Percentiles rank a stretch among this genome's conserved stretches.
These are phyloP conservation scores for Fusarium sp. DNA, from an alignment of 2,329 filamentous ascomycete species.

Conservation along the genomic window DNA sequence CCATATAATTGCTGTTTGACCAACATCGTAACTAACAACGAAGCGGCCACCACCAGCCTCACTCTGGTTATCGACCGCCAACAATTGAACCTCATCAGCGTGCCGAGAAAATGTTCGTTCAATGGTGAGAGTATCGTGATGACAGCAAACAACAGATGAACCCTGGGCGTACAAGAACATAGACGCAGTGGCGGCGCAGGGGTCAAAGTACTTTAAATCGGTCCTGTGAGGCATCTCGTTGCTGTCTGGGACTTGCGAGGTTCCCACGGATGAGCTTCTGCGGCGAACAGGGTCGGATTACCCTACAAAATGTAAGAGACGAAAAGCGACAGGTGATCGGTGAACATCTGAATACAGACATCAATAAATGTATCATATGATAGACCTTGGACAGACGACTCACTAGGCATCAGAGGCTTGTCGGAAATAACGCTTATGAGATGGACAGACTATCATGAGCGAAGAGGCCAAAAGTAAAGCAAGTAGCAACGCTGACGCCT, in stretches of 20 bases:
- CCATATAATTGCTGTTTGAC: slow-evolving; percentile 95
- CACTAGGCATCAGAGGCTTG: too few relatives aligned
- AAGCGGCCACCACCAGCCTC: slow-evolving; percentile 85
- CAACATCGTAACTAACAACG: slow-evolving; percentile 92
- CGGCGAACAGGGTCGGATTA: too few relatives aligned
- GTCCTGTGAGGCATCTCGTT: slow-evolving; percentile 61
- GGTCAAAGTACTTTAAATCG: slow-evolving; percentile 75
- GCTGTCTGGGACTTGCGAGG: slow-evolving; percentile 63
- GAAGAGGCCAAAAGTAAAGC: too few relatives aligned
- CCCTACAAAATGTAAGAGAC: too few relatives aligned
- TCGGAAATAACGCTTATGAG: too few relatives aligned
- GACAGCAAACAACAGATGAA: slow-evolving; percentile 83
- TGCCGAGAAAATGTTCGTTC: slow-evolving; percentile 89
- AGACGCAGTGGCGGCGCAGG: slow-evolving; percentile 89
- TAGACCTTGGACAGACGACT: too few relatives aligned
- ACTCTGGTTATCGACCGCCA: slow-evolving; percentile 91
- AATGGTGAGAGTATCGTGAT: slow-evolving; percentile 91
- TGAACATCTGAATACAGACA: too few relatives aligned
- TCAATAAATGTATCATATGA: too few relatives aligned
- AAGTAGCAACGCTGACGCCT: too few relatives aligned
- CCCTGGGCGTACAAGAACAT: slow-evolving; percentile 92
- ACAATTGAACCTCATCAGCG: slow-evolving; percentile 82
- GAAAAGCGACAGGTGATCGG: too few relatives aligned
- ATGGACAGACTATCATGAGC: too few relatives aligned
- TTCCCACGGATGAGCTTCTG: too few relatives aligned